Conservation (phyloP, 2,329 filamentous ascomycete genomes). For the Amauroascus niger region DNA sequence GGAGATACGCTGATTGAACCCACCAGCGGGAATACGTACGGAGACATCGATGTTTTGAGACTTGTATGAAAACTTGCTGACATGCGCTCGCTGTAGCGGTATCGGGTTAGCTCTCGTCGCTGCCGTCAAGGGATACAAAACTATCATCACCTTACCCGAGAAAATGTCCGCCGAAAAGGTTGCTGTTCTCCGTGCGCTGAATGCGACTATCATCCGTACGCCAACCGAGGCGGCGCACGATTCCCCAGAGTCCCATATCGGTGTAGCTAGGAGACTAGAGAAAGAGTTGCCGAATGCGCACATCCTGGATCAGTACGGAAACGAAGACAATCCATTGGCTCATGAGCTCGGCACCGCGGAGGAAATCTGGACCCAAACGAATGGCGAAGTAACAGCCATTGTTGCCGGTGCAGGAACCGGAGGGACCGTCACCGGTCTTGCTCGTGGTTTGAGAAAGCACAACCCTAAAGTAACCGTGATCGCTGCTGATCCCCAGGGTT, state of each 20-base stretch:
- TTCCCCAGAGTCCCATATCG: constrained; percentile 90
- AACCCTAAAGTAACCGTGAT: constrained; percentile 77
- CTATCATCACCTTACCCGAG: constrained; percentile 95
- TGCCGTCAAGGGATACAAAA: constrained; percentile 95
- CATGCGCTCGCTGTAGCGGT: constrained; percentile 43
- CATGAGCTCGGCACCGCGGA: constrained; percentile 92
- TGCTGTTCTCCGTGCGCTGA: constrained; percentile 81
- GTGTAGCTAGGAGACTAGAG: constrained; percentile 77
- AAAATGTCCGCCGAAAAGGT: constrained; percentile 99
- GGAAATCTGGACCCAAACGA: constrained; percentile 90
- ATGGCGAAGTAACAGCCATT: constrained; percentile 69
- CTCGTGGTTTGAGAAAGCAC: constrained; percentile 77
- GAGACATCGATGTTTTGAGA: constrained; percentile 8
- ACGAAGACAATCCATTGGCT: constrained; percentile 80
- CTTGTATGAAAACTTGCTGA: neutral
- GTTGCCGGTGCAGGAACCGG: constrained; percentile 92
- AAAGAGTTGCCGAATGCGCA: constrained; percentile 96
- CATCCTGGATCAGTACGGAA: constrained; percentile 93
- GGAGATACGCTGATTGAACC: constrained; percentile 97
- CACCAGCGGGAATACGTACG: constrained; percentile 82
- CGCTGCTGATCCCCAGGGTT: constrained; percentile 85
- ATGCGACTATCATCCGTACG: constrained; percentile 94
- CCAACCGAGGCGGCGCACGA: constrained; percentile 94
- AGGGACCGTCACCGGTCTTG: constrained; percentile 85
- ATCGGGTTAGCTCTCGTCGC: constrained; percentile 90